Evolutionary conservation across 2,329 filamentous ascomycete species (phyloP).

Genomic region (Colletotrichum tropicale): DNA sequence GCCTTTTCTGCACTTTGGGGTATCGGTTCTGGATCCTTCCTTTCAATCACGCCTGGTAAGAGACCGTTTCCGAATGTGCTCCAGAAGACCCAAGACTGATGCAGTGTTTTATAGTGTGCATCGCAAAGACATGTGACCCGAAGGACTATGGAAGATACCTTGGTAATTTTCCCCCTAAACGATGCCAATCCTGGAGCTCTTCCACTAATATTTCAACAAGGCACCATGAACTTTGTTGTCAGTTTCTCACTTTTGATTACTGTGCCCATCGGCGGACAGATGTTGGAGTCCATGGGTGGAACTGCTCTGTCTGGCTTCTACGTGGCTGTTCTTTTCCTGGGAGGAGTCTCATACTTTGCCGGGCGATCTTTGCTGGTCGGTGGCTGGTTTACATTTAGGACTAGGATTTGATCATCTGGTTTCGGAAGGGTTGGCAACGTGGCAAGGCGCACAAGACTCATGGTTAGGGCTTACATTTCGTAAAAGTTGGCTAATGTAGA

Average conservation of each 20-base stretch:
- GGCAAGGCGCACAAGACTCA: background rate
- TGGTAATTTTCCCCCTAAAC: slow-evolving; percentile 9
- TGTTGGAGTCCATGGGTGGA: slow-evolving; percentile 49
- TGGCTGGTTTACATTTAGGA: background rate
- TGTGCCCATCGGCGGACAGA: slow-evolving; percentile 48
- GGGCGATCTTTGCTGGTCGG: slow-evolving; percentile 22
- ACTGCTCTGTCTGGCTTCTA: slow-evolving; percentile 49
- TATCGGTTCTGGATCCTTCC: slow-evolving; percentile 51
- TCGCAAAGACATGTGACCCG: slow-evolving; percentile 49
- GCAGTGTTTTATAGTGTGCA: slow-evolving; percentile 35
- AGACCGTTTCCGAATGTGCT: background rate
- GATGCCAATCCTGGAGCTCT: background rate
- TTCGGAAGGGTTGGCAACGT: background rate
- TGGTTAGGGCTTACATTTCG: background rate
- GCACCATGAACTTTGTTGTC: slow-evolving; percentile 50
- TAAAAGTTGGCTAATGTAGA: background rate
- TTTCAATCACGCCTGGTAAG: slow-evolving; percentile 41
- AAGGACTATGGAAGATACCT: slow-evolving; percentile 51
- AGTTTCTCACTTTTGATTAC: slow-evolving; percentile 49
- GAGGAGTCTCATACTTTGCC: slow-evolving; percentile 34
- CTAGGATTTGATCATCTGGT: background rate
- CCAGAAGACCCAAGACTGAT: background rate
- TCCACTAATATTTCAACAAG: slow-evolving; percentile 15
- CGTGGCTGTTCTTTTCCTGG: slow-evolving; percentile 42
- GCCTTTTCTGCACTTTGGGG: slow-evolving; percentile 50